Conservation (phyloP, 495 filamentous ascomycete genomes). For the Oleoguttula mirabilis region DNA sequence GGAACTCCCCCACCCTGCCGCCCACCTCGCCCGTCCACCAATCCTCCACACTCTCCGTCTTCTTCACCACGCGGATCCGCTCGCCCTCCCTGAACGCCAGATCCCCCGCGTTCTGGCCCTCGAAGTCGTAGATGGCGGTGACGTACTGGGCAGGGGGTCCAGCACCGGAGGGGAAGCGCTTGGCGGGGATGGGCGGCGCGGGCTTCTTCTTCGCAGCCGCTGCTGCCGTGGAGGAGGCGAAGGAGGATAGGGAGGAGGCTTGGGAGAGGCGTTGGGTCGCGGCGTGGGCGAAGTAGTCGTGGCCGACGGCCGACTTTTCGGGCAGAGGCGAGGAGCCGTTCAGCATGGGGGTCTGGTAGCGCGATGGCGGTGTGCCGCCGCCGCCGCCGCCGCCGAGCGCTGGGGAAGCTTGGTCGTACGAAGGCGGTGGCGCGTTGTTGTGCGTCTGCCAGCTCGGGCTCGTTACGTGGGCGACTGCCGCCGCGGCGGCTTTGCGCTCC, state of each 20-base stretch:
- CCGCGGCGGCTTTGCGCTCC: not conserved
- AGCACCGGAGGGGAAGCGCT: conserved; percentile 33
- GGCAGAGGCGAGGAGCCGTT: not conserved
- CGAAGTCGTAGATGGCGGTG: conserved; percentile 70
- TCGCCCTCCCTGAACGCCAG: conserved; percentile 75
- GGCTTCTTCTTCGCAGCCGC: conserved; percentile 44
- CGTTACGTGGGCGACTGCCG: too few species aligned
- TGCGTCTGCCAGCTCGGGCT: too few species aligned
- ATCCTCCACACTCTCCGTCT: conserved; percentile 76
- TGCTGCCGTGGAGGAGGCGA: conserved; percentile 12
- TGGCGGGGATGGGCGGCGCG: conserved; percentile 61
- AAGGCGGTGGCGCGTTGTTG: conserved; percentile 2
- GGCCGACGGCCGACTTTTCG: not conserved
- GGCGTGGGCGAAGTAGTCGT: conserved; percentile 4
- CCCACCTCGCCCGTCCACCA: conserved; percentile 90
- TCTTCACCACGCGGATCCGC: conserved; percentile 68
- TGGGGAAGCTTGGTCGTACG: conserved; percentile 1
- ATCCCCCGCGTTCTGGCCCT: conserved; percentile 60
- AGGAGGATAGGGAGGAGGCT: conserved; percentile 7
- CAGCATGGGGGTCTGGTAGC: conserved; percentile 12
- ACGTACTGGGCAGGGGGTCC: conserved; percentile 58
- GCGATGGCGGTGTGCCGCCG: conserved; percentile 4
- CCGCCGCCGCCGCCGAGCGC: too few species aligned
- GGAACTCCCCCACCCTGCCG: conserved; percentile 67
- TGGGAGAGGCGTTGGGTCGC: not conserved